Conservation (phyloP, 2,329 filamentous ascomycete genomes). For the Calonectria henricotiae region DNA sequence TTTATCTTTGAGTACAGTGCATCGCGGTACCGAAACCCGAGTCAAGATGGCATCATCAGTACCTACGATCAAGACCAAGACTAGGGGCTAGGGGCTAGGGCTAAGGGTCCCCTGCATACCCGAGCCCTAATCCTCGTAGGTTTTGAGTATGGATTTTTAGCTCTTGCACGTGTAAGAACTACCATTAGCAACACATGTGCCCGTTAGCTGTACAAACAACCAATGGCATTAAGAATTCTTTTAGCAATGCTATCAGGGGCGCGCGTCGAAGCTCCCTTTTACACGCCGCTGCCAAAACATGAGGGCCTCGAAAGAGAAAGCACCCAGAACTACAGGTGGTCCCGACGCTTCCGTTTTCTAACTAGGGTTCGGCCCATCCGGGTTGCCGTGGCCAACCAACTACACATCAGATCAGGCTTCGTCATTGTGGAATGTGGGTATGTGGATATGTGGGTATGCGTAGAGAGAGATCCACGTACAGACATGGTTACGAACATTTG, state of each 20-base stretch:
- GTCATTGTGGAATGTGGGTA: constrained; percentile 8
- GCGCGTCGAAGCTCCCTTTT: neutral
- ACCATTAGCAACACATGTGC: too few species aligned
- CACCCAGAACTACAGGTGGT: neutral
- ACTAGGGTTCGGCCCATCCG: neutral
- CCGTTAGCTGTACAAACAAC: neutral
- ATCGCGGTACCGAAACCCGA: neutral
- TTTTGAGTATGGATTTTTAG: neutral
- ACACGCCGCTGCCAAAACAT: neutral
- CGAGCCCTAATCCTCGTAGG: neutral
- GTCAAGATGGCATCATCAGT: neutral
- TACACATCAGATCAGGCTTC: neutral
- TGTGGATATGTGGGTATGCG: neutral
- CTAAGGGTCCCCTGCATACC: neutral
- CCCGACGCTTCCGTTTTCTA: constrained; percentile 1
- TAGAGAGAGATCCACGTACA: neutral
- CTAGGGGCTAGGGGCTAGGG: neutral
- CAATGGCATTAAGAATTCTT: neutral
- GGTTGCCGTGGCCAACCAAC: neutral
- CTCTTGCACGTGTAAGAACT: too few species aligned
- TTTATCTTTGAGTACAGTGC: neutral
- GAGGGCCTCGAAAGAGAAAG: neutral
- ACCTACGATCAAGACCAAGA: neutral
- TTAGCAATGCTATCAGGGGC: neutral
- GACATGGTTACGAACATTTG: neutral